Base-by-base conservation (phyloP, 495 filamentous ascomycete genomes). In the Neurospora pannonica region DNA sequence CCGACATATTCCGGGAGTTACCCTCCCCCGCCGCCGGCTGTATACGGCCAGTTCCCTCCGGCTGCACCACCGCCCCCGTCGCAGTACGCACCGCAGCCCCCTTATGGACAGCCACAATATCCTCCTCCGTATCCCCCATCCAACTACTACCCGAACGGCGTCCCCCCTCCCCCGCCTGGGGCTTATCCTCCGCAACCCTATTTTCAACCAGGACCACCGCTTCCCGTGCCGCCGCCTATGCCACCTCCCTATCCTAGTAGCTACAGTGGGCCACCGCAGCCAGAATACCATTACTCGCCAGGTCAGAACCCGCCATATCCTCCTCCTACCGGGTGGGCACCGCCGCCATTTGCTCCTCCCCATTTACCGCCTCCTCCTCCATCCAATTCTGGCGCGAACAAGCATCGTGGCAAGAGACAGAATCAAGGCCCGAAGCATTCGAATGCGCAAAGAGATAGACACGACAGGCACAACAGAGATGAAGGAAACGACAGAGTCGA, bases 91-190 rank as follows among this genome's bases (percentile, higher is more conserved):
- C 76, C 79, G 24, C 79, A 77, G 13, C 74, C 75, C 70, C 74
- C 77, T 11, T 81, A 81, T 17, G 74, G 72, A 4, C 77, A 78
- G 70, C 78, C 77, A 54, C 81, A 74, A 40, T 83, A 81, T 75
- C 73, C 72, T 38, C 37, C 75, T 11, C 46, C 72, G 62, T 83
- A 78, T 46, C 80, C 75, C 24, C 79, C 79, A 54, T 77, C 76
- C 0, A 74, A 74, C 38, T 80, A 79, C 70, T 82, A 83, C 39
- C 76, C 78, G 24, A 79, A 75, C 31, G 46, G 39, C 15, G 62
- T 69, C 36, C 73, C 77, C 60, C 75, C 74, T 10, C 78, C 80
- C 7, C 78, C 76, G 17, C 74, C 72, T 2, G 72, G 71, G 5
- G 43, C 73, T n/a, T 79, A 80, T 28, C 74, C 78, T 13, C 72